A percentile compares a stretch with the other conserved stretches of the same genome.
phyloP scores from a whole-genome alignment of 805 yeast genomes.

The Nakazawaea ambrosiae region DNA sequence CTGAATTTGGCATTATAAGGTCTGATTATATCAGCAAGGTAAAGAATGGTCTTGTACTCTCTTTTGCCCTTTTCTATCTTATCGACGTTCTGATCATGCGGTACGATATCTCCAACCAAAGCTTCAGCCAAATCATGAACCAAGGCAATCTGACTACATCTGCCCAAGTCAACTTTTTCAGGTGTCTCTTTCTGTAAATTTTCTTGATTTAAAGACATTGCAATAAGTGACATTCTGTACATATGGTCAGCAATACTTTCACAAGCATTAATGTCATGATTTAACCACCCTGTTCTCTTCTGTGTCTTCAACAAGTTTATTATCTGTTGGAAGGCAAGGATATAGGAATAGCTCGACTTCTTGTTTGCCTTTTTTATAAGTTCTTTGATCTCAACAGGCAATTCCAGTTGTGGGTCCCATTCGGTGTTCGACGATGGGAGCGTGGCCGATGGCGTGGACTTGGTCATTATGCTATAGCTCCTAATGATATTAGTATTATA shows the following conservation, averaged over 20 bases:
- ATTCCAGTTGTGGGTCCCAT: slow-evolving; percentile 39
- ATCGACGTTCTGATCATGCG: slow-evolving; percentile 56
- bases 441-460: background rate
- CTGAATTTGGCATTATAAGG: slow-evolving; percentile 64
- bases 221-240: slow-evolving; percentile 86
- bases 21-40: slow-evolving; percentile 49
- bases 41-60: slow-evolving; percentile 67
- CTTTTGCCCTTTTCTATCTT: slow-evolving; percentile 81
- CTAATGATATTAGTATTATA: no score
- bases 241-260: slow-evolving; percentile 90
- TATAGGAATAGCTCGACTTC: slow-evolving; percentile 19
- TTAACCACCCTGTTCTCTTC: slow-evolving; percentile 92
- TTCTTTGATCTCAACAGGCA: slow-evolving; percentile 30
- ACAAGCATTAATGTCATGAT: slow-evolving; percentile 46
- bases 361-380: slow-evolving; percentile 17
- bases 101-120: slow-evolving; percentile 91
- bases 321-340: slow-evolving; percentile 42
- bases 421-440: slow-evolving; percentile 10
- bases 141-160: slow-evolving; percentile 79
- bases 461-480: no score
- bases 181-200: slow-evolving; percentile 5
- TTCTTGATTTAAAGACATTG: slow-evolving; percentile 53
- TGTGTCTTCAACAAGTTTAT: slow-evolving; percentile 69
- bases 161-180: slow-evolving; percentile 45
- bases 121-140: slow-evolving; percentile 94